A percentile compares a stretch with the other conserved stretches of the same genome.
Conservation (phyloP, 352 stramenopile species). For the Phytophthora cryptogea region DNA sequence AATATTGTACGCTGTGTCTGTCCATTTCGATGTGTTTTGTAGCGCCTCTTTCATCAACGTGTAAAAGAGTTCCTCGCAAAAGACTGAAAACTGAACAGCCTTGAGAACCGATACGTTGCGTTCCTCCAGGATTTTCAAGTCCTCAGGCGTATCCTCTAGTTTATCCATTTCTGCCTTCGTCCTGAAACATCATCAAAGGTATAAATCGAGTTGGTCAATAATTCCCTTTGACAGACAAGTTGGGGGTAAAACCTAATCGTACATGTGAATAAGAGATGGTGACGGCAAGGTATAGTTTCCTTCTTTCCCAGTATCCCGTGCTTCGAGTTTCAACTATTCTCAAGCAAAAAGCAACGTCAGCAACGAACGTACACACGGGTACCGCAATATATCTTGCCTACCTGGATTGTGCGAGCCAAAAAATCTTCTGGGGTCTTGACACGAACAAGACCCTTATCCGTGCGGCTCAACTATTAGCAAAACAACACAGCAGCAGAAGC, state of each 20-base stretch:
- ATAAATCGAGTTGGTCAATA: neutral
- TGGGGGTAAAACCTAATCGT: conserved; percentile 6
- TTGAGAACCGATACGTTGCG: conserved; percentile 75
- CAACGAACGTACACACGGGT: neutral
- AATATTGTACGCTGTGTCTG: conserved; percentile 66
- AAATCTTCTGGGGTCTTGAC: conserved; percentile 84
- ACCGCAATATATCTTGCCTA: conserved; percentile 14
- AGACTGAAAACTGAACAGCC: conserved; percentile 86
- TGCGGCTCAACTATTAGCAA: conserved; percentile 67
- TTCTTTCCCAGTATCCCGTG: conserved; percentile 36
- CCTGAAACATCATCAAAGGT: conserved; percentile 26
- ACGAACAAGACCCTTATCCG: conserved; percentile 76
- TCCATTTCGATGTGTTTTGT: conserved; percentile 68
- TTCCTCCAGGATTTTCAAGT: conserved; percentile 64
- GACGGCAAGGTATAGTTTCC: conserved; percentile 52
- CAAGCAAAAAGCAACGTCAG: neutral
- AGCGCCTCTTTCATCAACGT: conserved; percentile 83
- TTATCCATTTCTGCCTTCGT: conserved; percentile 58
- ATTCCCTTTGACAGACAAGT: neutral
- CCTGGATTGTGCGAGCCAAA: conserved; percentile 74
- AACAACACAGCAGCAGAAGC: neutral
- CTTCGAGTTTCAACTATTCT: conserved; percentile 42
- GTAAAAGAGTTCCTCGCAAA: conserved; percentile 87
- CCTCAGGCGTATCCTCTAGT: conserved; percentile 63
- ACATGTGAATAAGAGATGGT: conserved; percentile 50